Conservation (phyloP, 2,329 filamentous ascomycete genomes). For the Exophiala bonariae region DNA sequence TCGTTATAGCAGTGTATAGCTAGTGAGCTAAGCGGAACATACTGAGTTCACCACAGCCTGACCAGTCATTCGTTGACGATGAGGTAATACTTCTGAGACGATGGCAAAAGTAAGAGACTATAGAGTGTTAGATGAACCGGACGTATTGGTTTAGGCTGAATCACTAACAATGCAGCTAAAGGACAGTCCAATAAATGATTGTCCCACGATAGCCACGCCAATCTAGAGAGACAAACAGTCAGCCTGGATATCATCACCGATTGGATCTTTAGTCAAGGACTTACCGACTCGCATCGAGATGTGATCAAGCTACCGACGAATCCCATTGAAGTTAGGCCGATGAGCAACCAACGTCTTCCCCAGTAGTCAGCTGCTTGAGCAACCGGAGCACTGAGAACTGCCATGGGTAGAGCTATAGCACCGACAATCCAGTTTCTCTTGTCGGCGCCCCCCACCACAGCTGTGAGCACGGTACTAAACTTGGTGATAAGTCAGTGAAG, state of each 20-base stretch:
- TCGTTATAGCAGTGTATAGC: not conserved
- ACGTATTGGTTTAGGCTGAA: slow-evolving; percentile 1
- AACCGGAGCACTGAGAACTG: slow-evolving; percentile 4
- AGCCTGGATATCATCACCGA: slow-evolving; percentile 1
- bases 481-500: slow-evolving; percentile 1
- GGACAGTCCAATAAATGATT: slow-evolving; percentile 4
- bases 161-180: slow-evolving; percentile 2
- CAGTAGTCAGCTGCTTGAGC: slow-evolving; percentile 4
- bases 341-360: slow-evolving; percentile 3
- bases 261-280: slow-evolving; percentile 1
- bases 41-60: slow-evolving; percentile 2
- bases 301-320: slow-evolving; percentile 3
- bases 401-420: slow-evolving; percentile 3
- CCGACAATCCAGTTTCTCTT: slow-evolving; percentile 4
- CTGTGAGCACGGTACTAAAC: slow-evolving; percentile 1
- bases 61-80: slow-evolving; percentile 4
- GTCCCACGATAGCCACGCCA: slow-evolving; percentile 3
- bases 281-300: slow-evolving; percentile 4
- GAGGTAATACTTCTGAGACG: slow-evolving; percentile 4
- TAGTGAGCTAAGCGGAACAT: not conserved
- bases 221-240: slow-evolving; percentile 4
- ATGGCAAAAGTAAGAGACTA: slow-evolving; percentile 5
- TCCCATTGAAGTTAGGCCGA: slow-evolving; percentile 1
- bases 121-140: slow-evolving; percentile 2
- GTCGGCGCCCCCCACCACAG: slow-evolving; percentile 1